These are phyloP conservation scores for Pythium sp. DNA, from an alignment of 352 stramenopile species.

Conservation along the genomic window DNA sequence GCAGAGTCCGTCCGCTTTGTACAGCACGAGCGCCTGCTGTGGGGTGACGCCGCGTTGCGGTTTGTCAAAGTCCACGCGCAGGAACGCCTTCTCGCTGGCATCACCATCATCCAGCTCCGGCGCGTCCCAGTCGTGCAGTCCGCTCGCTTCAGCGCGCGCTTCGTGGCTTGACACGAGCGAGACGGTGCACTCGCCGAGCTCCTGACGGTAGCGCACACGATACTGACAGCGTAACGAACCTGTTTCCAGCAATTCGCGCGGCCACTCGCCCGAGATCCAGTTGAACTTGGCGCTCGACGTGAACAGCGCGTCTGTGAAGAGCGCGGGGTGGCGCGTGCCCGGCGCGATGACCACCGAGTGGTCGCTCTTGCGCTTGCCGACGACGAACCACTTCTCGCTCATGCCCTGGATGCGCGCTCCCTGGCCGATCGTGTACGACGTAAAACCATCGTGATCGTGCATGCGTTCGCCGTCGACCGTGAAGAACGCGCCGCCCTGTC, in stretches of 20 bases:
- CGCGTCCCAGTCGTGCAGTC: constrained; percentile 51
- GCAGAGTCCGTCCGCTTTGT: constrained; percentile 73
- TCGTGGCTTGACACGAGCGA: constrained; percentile 49
- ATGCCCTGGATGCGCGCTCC: constrained; percentile 89
- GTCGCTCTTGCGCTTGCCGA: constrained; percentile 69
- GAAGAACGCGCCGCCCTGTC: constrained; percentile 76
- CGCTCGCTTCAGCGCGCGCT: constrained; percentile 31
- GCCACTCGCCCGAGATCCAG: constrained; percentile 80
- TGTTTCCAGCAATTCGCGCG: constrained; percentile 34
- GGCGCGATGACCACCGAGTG: constrained; percentile 85
- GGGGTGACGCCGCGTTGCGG: constrained; percentile 82
- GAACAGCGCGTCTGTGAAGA: constrained; percentile 88
- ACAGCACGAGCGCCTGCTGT: constrained; percentile 86
- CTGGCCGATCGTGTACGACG: constrained; percentile 93
- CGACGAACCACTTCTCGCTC: constrained; percentile 89
- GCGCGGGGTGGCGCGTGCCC: constrained; percentile 87
- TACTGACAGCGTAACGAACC: constrained; percentile 68
- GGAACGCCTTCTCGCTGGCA: constrained; percentile 22
- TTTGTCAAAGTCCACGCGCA: constrained; percentile 77
- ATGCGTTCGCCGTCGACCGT: constrained; percentile 61
- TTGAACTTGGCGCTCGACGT: constrained; percentile 79
- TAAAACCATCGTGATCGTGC: constrained; percentile 74
- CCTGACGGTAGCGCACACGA: constrained; percentile 79
- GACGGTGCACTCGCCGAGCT: constrained; percentile 58
- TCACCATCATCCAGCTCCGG: constrained; percentile 12